Evolutionary conservation across 768 basidiomycete genomes (phyloP).

Genomic region (Russula foetens): DNA sequence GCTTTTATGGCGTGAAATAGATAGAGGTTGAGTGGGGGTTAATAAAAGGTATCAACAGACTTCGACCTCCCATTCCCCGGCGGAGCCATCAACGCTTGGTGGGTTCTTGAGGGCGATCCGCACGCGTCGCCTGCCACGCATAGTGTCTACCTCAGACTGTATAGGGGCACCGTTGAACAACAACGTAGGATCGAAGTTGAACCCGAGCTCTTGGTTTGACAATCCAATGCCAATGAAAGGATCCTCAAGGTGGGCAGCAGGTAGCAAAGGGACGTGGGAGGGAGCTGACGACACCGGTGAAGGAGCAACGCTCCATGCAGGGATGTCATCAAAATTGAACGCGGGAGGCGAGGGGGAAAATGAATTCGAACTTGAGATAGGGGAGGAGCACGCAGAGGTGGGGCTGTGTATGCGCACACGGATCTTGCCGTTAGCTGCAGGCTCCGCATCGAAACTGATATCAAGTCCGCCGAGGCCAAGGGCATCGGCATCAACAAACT

Average conservation of each 20-base stretch:
- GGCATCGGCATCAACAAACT: slow-evolving; percentile 47
- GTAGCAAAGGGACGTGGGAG: slow-evolving; percentile 29
- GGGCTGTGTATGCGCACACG: slow-evolving; percentile 63
- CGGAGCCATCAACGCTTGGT: slow-evolving; percentile 53
- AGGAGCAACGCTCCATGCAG: slow-evolving; percentile 20
- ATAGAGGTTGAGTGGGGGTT: slow-evolving; percentile 12
- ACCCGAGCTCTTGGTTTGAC: slow-evolving; percentile 30
- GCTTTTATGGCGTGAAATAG: slow-evolving; percentile 8
- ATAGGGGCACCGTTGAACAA: slow-evolving; percentile 32
- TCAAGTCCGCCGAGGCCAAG: slow-evolving; percentile 51
- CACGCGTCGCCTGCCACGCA: slow-evolving; percentile 42
- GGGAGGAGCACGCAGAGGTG: slow-evolving; percentile 31
- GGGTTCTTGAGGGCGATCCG: slow-evolving; percentile 60
- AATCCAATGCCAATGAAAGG: slow-evolving; percentile 54
- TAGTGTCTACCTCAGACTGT: slow-evolving; percentile 28
- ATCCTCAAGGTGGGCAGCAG: slow-evolving; percentile 31
- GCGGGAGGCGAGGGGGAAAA: slow-evolving; percentile 26
- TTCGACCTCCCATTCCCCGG: slow-evolving; percentile 76
- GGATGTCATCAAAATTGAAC: slow-evolving; percentile 18
- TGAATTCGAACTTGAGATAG: slow-evolving; percentile 31
- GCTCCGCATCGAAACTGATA: slow-evolving; percentile 63
- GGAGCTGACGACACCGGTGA: slow-evolving; percentile 16
- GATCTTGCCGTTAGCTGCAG: slow-evolving; percentile 60
- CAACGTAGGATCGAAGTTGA: slow-evolving; percentile 27
- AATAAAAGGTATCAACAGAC: slow-evolving; percentile 39